These are phyloP conservation scores for Chalaropsis thielavioides DNA, from an alignment of 2,329 filamentous ascomycete species.

Conservation along the genomic window DNA sequence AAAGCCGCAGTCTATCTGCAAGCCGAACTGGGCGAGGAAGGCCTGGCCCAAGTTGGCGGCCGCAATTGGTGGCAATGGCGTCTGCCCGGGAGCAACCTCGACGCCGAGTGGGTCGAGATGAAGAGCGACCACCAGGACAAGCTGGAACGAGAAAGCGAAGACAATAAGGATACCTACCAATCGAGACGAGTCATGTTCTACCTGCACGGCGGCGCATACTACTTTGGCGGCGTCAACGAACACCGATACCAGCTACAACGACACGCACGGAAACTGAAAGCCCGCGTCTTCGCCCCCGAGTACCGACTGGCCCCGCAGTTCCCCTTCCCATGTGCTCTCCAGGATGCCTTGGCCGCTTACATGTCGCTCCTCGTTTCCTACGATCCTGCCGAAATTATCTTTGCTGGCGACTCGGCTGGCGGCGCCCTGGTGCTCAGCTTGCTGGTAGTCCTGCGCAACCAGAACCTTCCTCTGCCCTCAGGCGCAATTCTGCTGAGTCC, in stretches of 20 bases:
- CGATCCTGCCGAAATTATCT: slow-evolving; percentile 64
- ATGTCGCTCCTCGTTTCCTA: slow-evolving; percentile 65
- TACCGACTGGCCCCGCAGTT: slow-evolving; percentile 89
- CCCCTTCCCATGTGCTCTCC: slow-evolving; percentile 83
- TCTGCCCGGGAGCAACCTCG: slow-evolving; percentile 47
- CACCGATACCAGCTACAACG: slow-evolving; percentile 97
- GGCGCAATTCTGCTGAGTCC: slow-evolving; percentile 84
- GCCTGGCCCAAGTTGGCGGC: slow-evolving; percentile 64
- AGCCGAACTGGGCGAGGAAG: slow-evolving; percentile 62
- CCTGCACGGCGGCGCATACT: slow-evolving; percentile 87
- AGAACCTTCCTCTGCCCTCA: slow-evolving; percentile 69
- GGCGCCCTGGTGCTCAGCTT: slow-evolving; percentile 77
- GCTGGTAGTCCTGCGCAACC: slow-evolving; percentile 68
- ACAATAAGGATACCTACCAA: slow-evolving; percentile 20
- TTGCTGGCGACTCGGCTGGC: slow-evolving; percentile 87
- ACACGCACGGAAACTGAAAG: slow-evolving; percentile 86
- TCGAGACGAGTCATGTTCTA: slow-evolving; percentile 70
- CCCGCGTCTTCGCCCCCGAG: slow-evolving; percentile 69
- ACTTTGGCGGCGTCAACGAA: slow-evolving; percentile 87
- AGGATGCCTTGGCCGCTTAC: slow-evolving; percentile 82
- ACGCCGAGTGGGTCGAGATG: slow-evolving; percentile 97
- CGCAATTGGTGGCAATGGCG: slow-evolving; percentile 85
- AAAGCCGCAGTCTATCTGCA: slow-evolving; percentile 53
- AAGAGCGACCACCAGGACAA: slow-evolving; percentile 47
- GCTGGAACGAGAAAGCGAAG: slow-evolving; percentile 36